Percentiles rank a stretch among this genome's conserved stretches.
Evolutionary conservation across 108 stramenopile genomes (phyloP).

Genomic region (Cyclostephanos tholiformis): DNA sequence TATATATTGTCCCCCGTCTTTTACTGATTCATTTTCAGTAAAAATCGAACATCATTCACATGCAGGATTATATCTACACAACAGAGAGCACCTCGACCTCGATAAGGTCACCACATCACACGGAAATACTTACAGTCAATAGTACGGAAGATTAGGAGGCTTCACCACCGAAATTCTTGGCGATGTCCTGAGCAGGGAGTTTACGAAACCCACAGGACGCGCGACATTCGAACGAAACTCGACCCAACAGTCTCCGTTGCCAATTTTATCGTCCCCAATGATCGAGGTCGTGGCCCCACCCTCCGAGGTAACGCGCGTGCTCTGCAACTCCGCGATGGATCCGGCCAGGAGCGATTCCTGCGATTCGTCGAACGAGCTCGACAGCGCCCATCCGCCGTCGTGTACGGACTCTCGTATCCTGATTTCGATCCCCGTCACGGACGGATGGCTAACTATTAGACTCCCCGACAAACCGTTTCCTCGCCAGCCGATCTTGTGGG

Average conservation of each 20-base stretch:
- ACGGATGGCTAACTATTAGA: conserved; percentile 64
- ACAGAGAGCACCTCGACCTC: too few species aligned
- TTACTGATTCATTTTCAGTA: too few species aligned
- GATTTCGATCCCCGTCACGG: conserved; percentile 67
- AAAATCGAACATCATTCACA: too few species aligned
- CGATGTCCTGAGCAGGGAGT: conserved; percentile 12
- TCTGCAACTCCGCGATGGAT: conserved; percentile 76
- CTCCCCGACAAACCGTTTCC: conserved; percentile 58
- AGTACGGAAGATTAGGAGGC: conserved; percentile 71
- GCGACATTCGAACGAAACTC: conserved; percentile 82
- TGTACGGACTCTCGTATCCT: conserved; percentile 51
- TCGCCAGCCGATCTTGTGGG: conserved; percentile 64
- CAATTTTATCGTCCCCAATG: conserved; percentile 32
- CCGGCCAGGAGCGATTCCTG: conserved; percentile 80
- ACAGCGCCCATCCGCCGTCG: conserved; percentile 34
- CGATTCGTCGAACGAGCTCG: conserved; percentile 77
- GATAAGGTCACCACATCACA: neutral
- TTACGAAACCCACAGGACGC: conserved; percentile 63
- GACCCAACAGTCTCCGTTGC: conserved; percentile 80
- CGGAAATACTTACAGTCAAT: conserved; percentile 28
- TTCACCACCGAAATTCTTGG: conserved; percentile 48
- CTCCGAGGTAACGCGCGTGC: conserved; percentile 59
- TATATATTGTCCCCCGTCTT: too few species aligned
- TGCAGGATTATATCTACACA: too few species aligned
- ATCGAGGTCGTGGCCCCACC: conserved; percentile 19